Conservation (phyloP, 176 grass and related monocot species). For the Cenchrus americanus region DNA sequence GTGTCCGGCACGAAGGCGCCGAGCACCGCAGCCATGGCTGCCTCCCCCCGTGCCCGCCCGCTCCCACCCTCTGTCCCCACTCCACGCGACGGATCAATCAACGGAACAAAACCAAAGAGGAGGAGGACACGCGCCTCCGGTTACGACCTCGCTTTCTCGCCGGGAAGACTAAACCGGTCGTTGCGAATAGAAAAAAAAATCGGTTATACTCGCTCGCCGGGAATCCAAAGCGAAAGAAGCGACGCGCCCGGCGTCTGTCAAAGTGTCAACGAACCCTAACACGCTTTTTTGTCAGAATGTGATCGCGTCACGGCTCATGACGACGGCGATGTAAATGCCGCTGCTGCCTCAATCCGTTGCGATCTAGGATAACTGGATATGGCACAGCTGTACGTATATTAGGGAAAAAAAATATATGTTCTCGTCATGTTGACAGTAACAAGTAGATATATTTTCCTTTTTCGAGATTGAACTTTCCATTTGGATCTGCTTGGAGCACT, state of each 20-base stretch:
- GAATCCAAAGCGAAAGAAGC: background rate
- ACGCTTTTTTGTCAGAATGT: constrained; percentile 13
- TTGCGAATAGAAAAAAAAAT: background rate
- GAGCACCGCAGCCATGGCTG: constrained; percentile 59
- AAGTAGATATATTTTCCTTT: background rate
- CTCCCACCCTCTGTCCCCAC: too few species aligned
- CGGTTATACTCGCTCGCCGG: background rate
- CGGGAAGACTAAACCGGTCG: background rate
- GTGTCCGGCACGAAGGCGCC: constrained; percentile 56
- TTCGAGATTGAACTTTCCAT: background rate
- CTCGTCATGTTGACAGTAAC: background rate
- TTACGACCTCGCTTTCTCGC: background rate
- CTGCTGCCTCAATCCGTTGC: background rate
- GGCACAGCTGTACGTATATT: background rate
- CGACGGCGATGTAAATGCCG: background rate
- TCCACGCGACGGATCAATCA: too few species aligned
- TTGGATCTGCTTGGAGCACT: background rate
- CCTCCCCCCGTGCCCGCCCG: background rate
- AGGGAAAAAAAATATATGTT: background rate
- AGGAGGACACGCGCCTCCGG: background rate
- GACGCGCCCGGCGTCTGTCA: background rate
- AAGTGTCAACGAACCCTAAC: background rate
- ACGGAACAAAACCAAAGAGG: background rate
- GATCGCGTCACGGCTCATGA: constrained; percentile 31
- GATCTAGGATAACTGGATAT: background rate